Evolutionary conservation across 805 yeast species (phyloP), one percentile per base, ranked within the genome.

Genomic region (Henningerozyma blattae): DNA sequence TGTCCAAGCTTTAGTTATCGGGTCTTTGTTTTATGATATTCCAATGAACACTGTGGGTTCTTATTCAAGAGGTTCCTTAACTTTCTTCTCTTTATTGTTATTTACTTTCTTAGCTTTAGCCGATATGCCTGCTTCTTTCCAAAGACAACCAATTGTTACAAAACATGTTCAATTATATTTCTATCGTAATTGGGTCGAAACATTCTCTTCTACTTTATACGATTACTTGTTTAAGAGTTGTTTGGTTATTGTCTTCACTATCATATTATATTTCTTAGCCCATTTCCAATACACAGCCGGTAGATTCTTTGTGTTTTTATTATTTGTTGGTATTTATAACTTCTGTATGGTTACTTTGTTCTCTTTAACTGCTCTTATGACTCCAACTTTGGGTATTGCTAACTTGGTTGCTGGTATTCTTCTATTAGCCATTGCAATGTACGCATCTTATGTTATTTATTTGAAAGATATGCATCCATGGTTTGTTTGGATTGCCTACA

Each of bases 371-470:
- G 75, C 81, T 15, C 60, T 79, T 1, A 36, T 65, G 15, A 55
- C 70, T 32, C 65, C 69, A 18, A 59, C 67, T 10, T 51, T 72
- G 28, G 59, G 72, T n/a, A 61, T 65, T 27, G 85, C 85, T 3
- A 75, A 71, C 60, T 65, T 77, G 15, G 47, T 76, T 18, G 71
- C 77, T 8, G 79, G 83, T 56, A 41, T 75, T 13, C 41, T 65
- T 16, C 55, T 77, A 48, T 51, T 77, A 41, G 60, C 64, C 4
- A 47, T 72, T 39, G 59, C 68, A 17, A 58, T 75, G 41, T 79
- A 77, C 54, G 68, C 83, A n/a, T 81, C 84, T 18, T 75, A 63
- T 52, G 67, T 75, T 59, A 67, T 77, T 42, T 83, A 80, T 33
- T 54, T 68, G 25, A 67, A 68, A 3, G 61, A 65, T 9, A 72